Evolutionary conservation across 177 flowering plant species (phyloP).

Genomic region (Vitis hybrid): DNA sequence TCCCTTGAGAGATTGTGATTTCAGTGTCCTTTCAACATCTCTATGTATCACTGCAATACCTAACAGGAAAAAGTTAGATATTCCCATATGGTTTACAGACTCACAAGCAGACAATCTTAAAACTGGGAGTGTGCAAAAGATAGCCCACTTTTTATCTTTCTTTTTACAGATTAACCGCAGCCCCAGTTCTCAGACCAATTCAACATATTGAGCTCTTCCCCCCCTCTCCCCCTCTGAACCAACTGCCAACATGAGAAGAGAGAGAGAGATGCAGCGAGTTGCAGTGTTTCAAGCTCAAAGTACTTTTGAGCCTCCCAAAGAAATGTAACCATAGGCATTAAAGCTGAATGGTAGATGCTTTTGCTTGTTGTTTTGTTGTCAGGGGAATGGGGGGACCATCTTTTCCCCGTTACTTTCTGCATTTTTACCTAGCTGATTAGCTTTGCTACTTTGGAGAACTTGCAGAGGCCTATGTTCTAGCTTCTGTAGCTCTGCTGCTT

Average conservation of each 20-base stretch:
- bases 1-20: conserved; percentile 20
- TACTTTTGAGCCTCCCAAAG: conserved; percentile 50
- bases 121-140: conserved; percentile 57
- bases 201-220: conserved; percentile 10
- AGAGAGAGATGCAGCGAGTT: conserved; percentile 17
- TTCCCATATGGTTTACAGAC: conserved; percentile 31
- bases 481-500: conserved; percentile 30
- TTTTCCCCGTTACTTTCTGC: conserved; percentile 29
- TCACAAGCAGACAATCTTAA: conserved; percentile 42
- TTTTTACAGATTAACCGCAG: conserved; percentile 21
- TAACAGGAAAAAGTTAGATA: conserved; percentile 31
- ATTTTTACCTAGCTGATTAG: conserved; percentile 28
- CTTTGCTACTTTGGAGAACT: conserved; percentile 32
- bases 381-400: conserved; percentile 59
- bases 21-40: conserved; percentile 46
- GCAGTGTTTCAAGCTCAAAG: conserved; percentile 18
- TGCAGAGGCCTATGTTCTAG: conserved; percentile 38
- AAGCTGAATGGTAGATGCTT: conserved; percentile 43
- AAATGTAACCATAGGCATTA: conserved; percentile 33
- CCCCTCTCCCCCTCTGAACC: conserved; percentile 7
- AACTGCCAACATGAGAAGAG: conserved; percentile 7
- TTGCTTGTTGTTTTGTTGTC: conserved; percentile 40
- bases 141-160: conserved; percentile 40
- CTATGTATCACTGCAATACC: conserved; percentile 20
- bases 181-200: conserved; percentile 20